A percentile compares a stretch with the other conserved stretches of the same genome.
Conservation (phyloP, 2,329 filamentous ascomycete species). For the Chaetomium strumarium region DNA sequence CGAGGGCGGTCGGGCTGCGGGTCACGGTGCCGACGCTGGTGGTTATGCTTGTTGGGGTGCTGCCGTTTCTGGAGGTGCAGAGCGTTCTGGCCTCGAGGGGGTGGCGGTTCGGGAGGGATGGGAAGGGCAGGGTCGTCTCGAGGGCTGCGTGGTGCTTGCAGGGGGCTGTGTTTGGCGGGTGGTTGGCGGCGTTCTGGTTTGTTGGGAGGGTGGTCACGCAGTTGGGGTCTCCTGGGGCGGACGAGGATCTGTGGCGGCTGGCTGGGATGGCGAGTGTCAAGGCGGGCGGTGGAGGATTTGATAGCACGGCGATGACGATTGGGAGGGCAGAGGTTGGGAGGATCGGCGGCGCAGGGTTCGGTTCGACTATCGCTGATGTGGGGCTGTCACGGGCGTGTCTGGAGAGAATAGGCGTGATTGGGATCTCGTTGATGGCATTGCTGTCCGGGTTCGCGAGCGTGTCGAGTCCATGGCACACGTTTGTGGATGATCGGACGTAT, state of each 20-base stretch:
- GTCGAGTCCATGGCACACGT: conserved; percentile 78
- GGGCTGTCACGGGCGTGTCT: conserved; percentile 49
- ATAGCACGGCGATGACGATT: conserved; percentile 30
- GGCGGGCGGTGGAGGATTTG: conserved; percentile 22
- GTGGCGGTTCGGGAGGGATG: conserved; percentile 55
- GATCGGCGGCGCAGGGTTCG: conserved; percentile 10
- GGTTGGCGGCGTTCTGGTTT: conserved; percentile 58
- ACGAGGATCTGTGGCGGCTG: conserved; percentile 6
- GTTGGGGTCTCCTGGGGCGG: background rate
- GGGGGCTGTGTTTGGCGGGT: conserved; percentile 54
- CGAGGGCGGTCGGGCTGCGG: conserved; percentile 61
- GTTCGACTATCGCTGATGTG: conserved; percentile 22
- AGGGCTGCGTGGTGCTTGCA: conserved; percentile 61
- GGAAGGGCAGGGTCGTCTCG: conserved; percentile 47
- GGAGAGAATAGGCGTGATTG: conserved; percentile 73
- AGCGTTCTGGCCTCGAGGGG: conserved; percentile 53
- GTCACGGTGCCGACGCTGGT: conserved; percentile 66
- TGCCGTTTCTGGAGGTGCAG: conserved; percentile 74
- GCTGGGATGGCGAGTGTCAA: conserved; percentile 2
- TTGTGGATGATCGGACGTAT: conserved; percentile 53
- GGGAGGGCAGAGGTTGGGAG: conserved; percentile 18
- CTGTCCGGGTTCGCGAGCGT: conserved; percentile 88
- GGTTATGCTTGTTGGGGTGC: conserved; percentile 65
- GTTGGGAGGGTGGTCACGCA: conserved; percentile 10
- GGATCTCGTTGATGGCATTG: conserved; percentile 79